phyloP scores from a whole-genome alignment of 148 eudicot genomes.

The Arctostaphylos glauca region DNA sequence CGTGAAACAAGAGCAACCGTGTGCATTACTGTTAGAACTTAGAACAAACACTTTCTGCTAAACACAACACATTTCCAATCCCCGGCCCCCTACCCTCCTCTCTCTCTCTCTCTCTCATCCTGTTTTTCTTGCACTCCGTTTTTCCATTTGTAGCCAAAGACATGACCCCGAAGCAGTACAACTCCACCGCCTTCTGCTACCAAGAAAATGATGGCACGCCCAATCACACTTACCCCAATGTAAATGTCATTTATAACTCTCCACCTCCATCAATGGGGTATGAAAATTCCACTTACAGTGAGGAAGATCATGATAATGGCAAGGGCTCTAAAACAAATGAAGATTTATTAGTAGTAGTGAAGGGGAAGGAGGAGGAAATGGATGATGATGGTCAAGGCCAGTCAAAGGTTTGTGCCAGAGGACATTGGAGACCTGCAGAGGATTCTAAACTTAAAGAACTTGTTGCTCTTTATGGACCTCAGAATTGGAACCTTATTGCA shows the following conservation, averaged over 20 bases:
- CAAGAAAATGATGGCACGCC: constrained; percentile 11
- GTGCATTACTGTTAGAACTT: constrained; percentile 10
- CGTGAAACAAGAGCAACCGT: constrained; percentile 7
- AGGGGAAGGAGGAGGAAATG: not conserved
- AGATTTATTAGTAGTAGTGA: not conserved
- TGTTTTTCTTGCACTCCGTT: not conserved
- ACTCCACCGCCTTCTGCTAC: not conserved
- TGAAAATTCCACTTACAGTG: not conserved
- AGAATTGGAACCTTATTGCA: constrained; percentile 88
- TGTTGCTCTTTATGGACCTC: constrained; percentile 80
- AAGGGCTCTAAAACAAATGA: not conserved
- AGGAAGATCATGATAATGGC: not conserved
- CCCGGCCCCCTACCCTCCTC: not conserved
- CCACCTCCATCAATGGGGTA: not conserved
- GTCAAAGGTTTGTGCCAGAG: constrained; percentile 64
- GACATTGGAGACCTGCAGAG: constrained; percentile 88
- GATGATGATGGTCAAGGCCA: constrained; percentile 1
- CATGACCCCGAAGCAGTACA: constrained; percentile 8
- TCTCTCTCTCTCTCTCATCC: not conserved
- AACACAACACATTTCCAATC: not conserved
- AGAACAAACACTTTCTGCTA: not conserved
- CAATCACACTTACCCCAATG: not conserved
- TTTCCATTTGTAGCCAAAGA: constrained; percentile 10
- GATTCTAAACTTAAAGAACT: constrained; percentile 71
- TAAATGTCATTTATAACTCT: not conserved